Evolutionary conservation across 805 yeast species (phyloP).

Genomic region (Pichia occidentalis): DNA sequence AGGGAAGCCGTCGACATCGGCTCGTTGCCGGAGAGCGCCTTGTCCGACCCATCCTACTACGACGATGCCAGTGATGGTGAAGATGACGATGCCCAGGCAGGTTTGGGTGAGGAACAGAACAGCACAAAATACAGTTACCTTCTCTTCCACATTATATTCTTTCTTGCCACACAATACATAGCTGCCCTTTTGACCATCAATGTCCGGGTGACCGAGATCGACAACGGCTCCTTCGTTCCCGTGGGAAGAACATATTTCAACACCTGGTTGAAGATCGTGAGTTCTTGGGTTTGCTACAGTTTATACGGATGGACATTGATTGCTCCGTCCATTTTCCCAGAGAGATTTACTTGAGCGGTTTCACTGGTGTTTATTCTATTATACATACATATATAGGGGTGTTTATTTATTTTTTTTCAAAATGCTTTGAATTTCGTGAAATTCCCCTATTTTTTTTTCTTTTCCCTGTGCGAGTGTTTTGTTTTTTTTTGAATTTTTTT

Average conservation of each 20-base stretch:
- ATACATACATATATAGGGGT: too few species aligned
- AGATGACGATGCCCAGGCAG: constrained; percentile 21
- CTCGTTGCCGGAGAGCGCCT: constrained; percentile 86
- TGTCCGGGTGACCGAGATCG: constrained; percentile 69
- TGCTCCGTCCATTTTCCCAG: constrained; percentile 90
- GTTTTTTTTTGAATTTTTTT: neutral
- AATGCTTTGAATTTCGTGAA: too few species aligned
- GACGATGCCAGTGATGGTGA: constrained; percentile 32
- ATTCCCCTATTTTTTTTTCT: too few species aligned
- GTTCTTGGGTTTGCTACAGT: constrained; percentile 86
- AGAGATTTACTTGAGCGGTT: constrained; percentile 46
- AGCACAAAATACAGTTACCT: constrained; percentile 78
- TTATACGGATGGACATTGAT: constrained; percentile 85
- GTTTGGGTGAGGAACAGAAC: constrained; percentile 51
- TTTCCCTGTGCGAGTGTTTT: too few species aligned
- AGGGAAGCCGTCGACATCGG: constrained; percentile 96
- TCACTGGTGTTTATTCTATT: neutral
- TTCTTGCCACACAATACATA: constrained; percentile 94
- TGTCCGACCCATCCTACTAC: constrained; percentile 63
- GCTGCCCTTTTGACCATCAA: constrained; percentile 90
- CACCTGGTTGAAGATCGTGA: constrained; percentile 87
- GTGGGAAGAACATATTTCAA: constrained; percentile 96
- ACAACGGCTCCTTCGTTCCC: constrained; percentile 85
- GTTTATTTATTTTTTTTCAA: too few species aligned
- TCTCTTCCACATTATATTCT: constrained; percentile 83